Conservation (phyloP, 176 grass and related monocot species). For the Aegilops speltoides region DNA sequence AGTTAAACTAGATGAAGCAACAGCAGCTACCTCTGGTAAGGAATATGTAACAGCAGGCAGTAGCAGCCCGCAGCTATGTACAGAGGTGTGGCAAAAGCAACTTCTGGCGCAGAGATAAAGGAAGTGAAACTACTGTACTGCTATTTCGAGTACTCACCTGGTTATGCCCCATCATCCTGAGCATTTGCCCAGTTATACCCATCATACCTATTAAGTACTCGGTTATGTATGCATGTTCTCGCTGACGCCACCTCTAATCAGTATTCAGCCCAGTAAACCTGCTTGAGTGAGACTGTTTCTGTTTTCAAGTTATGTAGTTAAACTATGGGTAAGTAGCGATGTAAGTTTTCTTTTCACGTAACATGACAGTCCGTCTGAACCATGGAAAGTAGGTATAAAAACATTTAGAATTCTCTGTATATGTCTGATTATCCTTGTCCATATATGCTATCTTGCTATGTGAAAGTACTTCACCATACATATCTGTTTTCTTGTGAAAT, state of each 20-base stretch:
- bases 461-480: neutral
- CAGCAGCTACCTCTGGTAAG: neutral
- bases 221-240: neutral
- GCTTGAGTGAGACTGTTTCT: neutral
- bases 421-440: conserved; percentile 2
- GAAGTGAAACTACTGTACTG: neutral
- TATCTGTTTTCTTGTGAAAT: neutral
- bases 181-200: neutral
- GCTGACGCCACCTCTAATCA: neutral
- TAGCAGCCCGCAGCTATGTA: neutral
- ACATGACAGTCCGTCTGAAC: neutral
- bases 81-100: neutral
- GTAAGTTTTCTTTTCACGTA: neutral
- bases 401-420: neutral
- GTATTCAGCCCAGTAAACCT: neutral
- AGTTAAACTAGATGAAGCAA: conserved; percentile 1
- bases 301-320: neutral
- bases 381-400: neutral
- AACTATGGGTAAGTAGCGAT: neutral
- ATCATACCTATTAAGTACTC: neutral
- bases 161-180: neutral
- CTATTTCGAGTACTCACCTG: neutral
- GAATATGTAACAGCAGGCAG: neutral
- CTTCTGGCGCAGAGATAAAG: neutral
- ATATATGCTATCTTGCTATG: neutral